Evolutionary conservation across 495 filamentous ascomycete species (phyloP).

Genomic region (Jackrogersella multiformis): DNA sequence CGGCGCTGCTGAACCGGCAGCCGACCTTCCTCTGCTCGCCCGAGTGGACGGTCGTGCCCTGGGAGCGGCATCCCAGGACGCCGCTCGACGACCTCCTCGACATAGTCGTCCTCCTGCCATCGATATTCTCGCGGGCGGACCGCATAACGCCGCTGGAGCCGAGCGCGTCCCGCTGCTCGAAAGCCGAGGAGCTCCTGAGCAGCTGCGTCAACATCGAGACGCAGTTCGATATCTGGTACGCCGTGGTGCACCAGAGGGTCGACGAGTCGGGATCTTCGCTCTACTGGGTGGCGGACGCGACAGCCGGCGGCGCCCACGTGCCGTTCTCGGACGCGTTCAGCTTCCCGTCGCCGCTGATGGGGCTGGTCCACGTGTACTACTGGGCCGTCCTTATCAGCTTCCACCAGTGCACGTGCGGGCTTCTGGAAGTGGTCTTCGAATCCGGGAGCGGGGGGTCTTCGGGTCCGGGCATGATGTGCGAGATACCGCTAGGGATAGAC

Average conservation of each 20-base stretch:
- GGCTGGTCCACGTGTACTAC: constrained; percentile 51
- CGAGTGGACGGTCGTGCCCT: constrained; percentile 57
- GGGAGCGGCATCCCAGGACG: constrained; percentile 55
- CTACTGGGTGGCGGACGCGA: constrained; percentile 36
- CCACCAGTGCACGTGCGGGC: constrained; percentile 49
- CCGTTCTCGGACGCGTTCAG: constrained; percentile 50
- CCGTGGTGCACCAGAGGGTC: constrained; percentile 36
- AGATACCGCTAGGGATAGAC: constrained; percentile 42
- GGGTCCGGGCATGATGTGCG: constrained; percentile 17
- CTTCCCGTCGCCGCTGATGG: constrained; percentile 48
- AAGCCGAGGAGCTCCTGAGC: constrained; percentile 53
- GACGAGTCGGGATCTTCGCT: constrained; percentile 34
- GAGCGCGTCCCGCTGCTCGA: constrained; percentile 45
- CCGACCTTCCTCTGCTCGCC: constrained; percentile 53
- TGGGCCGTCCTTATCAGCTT: constrained; percentile 53
- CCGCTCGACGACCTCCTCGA: constrained; percentile 56
- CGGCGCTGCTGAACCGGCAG: constrained; percentile 55
- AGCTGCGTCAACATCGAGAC: constrained; percentile 53
- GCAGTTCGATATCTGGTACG: constrained; percentile 53
- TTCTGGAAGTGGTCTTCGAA: constrained; percentile 51
- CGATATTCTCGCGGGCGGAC: constrained; percentile 50
- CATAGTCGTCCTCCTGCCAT: constrained; percentile 50
- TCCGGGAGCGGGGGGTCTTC: constrained; percentile 20
- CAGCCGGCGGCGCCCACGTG: constrained; percentile 26
- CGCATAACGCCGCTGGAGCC: constrained; percentile 42